phyloP scores from a whole-genome alignment of 2,329 filamentous ascomycete species.

The Aspergillus pseudoglaucus region DNA sequence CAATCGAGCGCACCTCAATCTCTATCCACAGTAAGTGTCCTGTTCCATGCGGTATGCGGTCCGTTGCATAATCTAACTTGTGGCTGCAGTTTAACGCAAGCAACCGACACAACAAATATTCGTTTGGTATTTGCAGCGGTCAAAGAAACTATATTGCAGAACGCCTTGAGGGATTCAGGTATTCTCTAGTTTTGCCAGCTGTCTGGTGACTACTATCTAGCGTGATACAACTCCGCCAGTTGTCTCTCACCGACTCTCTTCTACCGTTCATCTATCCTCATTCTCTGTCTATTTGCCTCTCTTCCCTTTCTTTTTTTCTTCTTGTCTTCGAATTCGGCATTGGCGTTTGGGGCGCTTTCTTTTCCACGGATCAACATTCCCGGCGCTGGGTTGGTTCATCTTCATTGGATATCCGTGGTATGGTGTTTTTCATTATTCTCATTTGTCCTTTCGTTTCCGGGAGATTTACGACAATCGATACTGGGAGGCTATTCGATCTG shows the following conservation, averaged over 20 bases:
- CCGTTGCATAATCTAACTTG: constrained; percentile 14
- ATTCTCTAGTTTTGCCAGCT: constrained; percentile 56
- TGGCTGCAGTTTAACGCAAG: constrained; percentile 70
- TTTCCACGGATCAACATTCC: constrained; percentile 9
- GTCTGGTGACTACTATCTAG: background rate
- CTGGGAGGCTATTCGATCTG: constrained; percentile 8
- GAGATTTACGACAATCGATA: constrained; percentile 4
- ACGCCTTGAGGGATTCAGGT: constrained; percentile 94
- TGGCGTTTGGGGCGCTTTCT: constrained; percentile 16
- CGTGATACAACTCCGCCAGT: background rate
- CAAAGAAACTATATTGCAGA: constrained; percentile 97
- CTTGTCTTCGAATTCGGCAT: constrained; percentile 8
- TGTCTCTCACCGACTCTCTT: background rate
- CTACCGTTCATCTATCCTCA: background rate
- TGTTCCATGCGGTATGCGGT: background rate
- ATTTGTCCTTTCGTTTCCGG: constrained; percentile 4
- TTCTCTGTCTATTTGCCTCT: constrained; percentile 7
- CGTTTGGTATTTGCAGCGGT: constrained; percentile 95
- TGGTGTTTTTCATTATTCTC: constrained; percentile 11
- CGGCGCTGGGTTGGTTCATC: constrained; percentile 17
- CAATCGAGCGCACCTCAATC: constrained; percentile 87
- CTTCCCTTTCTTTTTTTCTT: constrained; percentile 9
- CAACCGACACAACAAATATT: constrained; percentile 97
- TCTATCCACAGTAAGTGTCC: constrained; percentile 85
- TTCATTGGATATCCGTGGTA: constrained; percentile 13